Evolutionary conservation across 225 moss, liverwort and hornwort species (phyloP).

Genomic region (Ulota crispa): DNA sequence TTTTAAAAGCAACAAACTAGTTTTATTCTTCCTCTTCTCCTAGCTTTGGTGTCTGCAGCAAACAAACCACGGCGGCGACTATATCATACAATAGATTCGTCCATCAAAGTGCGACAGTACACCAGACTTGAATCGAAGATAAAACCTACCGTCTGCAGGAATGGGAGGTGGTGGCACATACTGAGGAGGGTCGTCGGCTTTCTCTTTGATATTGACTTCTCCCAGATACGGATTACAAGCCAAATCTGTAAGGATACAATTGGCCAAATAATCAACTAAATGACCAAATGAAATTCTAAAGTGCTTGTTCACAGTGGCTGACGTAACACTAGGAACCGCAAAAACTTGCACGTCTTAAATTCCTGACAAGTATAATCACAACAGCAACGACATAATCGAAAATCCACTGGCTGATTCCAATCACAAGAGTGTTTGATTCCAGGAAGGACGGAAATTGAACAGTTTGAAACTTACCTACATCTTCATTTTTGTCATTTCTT

Average conservation of each 20-base stretch:
- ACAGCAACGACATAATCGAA: neutral
- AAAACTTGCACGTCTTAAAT: neutral
- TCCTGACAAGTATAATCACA: neutral
- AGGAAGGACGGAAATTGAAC: neutral
- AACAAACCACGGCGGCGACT: neutral
- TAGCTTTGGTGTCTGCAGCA: neutral
- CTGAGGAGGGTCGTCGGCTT: slow-evolving; percentile 60
- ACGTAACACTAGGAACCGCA: neutral
- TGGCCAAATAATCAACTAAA: neutral
- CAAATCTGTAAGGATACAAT: slow-evolving; percentile 24
- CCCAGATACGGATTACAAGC: slow-evolving; percentile 61
- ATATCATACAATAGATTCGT: neutral
- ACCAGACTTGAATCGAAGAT: neutral
- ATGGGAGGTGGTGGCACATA: slow-evolving; percentile 65
- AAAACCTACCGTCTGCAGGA: slow-evolving; percentile 51
- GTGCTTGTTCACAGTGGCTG: neutral
- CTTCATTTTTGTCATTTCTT: slow-evolving; percentile 33
- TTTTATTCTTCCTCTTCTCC: neutral
- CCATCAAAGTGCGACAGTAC: neutral
- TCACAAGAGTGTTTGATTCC: neutral
- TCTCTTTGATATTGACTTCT: slow-evolving; percentile 64
- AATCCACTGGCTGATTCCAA: neutral
- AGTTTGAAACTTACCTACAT: slow-evolving; percentile 23
- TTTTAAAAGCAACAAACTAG: neutral
- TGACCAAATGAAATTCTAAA: neutral